phyloP scores from a whole-genome alignment of 441 rosid genomes.

The Oxalis stricta region DNA sequence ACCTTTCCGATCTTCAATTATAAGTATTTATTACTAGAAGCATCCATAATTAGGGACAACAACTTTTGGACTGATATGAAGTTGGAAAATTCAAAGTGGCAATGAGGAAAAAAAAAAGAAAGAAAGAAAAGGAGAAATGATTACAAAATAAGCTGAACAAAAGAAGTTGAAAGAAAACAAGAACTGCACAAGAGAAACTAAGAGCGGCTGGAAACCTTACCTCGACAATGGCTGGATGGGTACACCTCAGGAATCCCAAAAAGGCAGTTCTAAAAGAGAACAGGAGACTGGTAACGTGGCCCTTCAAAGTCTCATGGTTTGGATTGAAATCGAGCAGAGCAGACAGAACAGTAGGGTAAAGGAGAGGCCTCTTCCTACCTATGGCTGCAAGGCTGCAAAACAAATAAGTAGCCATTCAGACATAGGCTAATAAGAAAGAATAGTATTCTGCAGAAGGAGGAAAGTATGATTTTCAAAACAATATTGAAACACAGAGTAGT shows the following conservation, averaged over 20 bases:
- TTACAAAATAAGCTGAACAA: not conserved
- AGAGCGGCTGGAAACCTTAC: no score
- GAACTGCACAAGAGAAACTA: slow-evolving; percentile 6
- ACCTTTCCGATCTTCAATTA: not conserved
- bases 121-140: not conserved
- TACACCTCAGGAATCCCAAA: slow-evolving; percentile 86
- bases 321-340: slow-evolving; percentile 71
- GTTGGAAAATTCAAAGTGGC: slow-evolving; percentile 5
- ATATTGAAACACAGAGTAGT: no score
- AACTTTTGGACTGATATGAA: not conserved
- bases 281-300: slow-evolving; percentile 69
- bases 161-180: not conserved
- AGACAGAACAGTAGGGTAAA: slow-evolving; percentile 55
- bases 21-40: not conserved
- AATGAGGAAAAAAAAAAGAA: not conserved
- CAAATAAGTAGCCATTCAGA: slow-evolving; percentile 12
- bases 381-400: slow-evolving; percentile 83
- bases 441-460: not conserved
- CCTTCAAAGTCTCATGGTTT: slow-evolving; percentile 49
- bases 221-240: slow-evolving; percentile 67
- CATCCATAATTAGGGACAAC: slow-evolving; percentile 1
- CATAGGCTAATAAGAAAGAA: not conserved
- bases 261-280: slow-evolving; percentile 91
- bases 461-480: no score
- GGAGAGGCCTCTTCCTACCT: slow-evolving; percentile 79